phyloP scores from a whole-genome alignment of 1,284 basidiomycete genomes.

The Apiotrichum sp. region DNA sequence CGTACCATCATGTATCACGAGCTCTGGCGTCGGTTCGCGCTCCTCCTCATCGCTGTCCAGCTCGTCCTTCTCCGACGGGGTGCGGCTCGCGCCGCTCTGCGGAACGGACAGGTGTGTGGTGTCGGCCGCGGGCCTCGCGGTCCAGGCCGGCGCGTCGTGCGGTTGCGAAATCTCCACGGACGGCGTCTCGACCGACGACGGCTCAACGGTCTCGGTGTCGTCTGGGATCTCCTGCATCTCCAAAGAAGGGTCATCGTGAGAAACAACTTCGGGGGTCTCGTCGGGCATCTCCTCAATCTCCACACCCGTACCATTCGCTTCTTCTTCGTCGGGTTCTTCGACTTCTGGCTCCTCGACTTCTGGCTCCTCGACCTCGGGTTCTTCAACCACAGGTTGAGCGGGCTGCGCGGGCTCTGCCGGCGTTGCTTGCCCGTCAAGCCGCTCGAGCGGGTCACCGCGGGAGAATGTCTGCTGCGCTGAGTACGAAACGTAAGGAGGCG shows the following conservation, averaged over 20 bases:
- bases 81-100: too few relatives aligned
- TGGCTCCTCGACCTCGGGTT: background rate
- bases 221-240: background rate
- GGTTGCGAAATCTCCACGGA: background rate
- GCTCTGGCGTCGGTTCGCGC: background rate
- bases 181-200: background rate
- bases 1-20: background rate
- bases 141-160: background rate
- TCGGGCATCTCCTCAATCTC: background rate
- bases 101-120: background rate
- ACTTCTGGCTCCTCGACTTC: background rate
- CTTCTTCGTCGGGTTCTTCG: background rate
- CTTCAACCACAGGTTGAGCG: background rate
- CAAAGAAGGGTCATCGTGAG: background rate
- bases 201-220: too few relatives aligned
- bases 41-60: background rate
- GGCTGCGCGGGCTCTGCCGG: too few relatives aligned
- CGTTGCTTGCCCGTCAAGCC: background rate
- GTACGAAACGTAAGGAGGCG: background rate
- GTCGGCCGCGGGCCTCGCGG: background rate
- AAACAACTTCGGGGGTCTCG: background rate
- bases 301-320: too few relatives aligned
- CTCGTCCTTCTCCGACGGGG: background rate
- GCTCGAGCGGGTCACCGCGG: background rate
- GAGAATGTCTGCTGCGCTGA: background rate